Percentiles rank a stretch among this genome's conserved stretches.
phyloP scores from a whole-genome alignment of 805 yeast genomes.

The Cyberlindnera mississippiensis region DNA sequence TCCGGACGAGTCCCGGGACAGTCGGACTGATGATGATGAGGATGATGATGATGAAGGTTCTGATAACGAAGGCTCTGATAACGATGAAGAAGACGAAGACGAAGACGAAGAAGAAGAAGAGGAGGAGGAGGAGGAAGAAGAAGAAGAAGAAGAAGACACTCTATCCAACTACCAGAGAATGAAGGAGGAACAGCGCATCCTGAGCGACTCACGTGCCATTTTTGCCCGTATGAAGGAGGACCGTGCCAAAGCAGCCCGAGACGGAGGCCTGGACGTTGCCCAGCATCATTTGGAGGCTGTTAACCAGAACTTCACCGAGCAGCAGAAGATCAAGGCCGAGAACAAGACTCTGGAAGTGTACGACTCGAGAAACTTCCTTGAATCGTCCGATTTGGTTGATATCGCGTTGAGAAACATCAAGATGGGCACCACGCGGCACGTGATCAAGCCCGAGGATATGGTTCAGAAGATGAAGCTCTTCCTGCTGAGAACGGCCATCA shows the following conservation, averaged over 20 bases:
- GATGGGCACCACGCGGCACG: conserved; percentile 51
- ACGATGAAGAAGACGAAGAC: conserved; percentile 12
- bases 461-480: conserved; percentile 34
- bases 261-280: conserved; percentile 52
- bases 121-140: conserved; percentile 9
- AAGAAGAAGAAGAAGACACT: conserved; percentile 7
- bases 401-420: conserved; percentile 58
- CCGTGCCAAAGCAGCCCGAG: conserved; percentile 50
- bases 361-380: conserved; percentile 62
- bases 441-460: conserved; percentile 47
- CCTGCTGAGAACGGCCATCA: conserved; percentile 33
- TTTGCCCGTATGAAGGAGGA: conserved; percentile 31
- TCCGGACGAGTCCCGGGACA: too few relatives aligned
- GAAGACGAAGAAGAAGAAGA: conserved; percentile 15
- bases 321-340: conserved; percentile 34
- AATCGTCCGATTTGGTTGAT: conserved; percentile 59
- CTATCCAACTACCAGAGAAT: not conserved
- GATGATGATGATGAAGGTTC: conserved; percentile 3
- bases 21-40: conserved; percentile 7
- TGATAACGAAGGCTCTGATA: conserved; percentile 6
- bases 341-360: conserved; percentile 46
- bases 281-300: conserved; percentile 40
- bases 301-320: conserved; percentile 42
- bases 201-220: conserved; percentile 31
- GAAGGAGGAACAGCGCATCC: conserved; percentile 26